Base-by-base conservation (phyloP, 2,329 filamentous ascomycete species). In the Talaromyces sp. region DNA sequence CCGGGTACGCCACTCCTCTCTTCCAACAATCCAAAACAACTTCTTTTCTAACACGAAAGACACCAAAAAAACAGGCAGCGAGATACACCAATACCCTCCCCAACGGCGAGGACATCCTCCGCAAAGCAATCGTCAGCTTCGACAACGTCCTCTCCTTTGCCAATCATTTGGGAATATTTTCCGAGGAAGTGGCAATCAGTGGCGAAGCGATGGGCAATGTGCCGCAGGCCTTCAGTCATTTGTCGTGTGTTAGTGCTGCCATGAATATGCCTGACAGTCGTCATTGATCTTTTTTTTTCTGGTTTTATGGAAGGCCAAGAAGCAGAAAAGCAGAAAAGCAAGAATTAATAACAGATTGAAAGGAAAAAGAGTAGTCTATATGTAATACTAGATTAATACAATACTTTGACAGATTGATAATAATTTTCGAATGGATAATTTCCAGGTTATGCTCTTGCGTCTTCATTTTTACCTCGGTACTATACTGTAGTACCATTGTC, bases 151-250 rank as follows among this genome's bases (percentile, higher is more conserved):
- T 91, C 22, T 81, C 81, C 62, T 91, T 90, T 73, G 84, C 85
- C 1, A 92, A 91, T 69, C 88, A 91, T 69, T 73, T 91, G 56
- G 82, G 81, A 65, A 91, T 91, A 82, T 91, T 91, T 70, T 89
- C 85, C 7, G 88, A 91, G 69, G 88, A 91, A 74, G 91, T 91
- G 65, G 82, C 87, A 5, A 78, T 86, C 55, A 85, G 82, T 53
- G 89, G 89, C 10, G 88, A 91, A 72, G 88, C 91, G 74, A 77
- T 91, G 60, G 89, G 89, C 1, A 91, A 91, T 67, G 91, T 87
- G 15, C 88, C 89, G 0, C 88, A 91, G 73, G 88, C 89, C 0
- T 91, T 91, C 64, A 89, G 85, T 64, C 88, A 92, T 68, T 73
- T 92, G 61, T 87, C 88, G 2, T 80, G 90, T 67, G 84, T 91